Evolutionary conservation across 768 basidiomycete genomes (phyloP), one percentile per base, ranked within the genome.

Genomic region (Trametes meyenii): DNA sequence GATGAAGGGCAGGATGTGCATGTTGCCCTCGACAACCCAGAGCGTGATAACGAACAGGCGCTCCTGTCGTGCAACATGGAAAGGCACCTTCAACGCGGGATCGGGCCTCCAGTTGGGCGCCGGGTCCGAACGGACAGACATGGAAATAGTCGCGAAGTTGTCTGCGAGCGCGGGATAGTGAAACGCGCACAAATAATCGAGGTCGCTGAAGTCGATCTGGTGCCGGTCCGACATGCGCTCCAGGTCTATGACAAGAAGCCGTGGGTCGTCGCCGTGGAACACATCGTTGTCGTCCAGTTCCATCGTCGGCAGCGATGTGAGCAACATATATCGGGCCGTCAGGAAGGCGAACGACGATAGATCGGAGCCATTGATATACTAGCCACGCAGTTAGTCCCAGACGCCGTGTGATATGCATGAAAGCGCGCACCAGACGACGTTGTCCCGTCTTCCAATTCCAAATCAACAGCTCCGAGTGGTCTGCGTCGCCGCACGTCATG

Each of bases 401-500:
- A 35, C n/a, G 16, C 29, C 23, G 6, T 26, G 19, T 50, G 19
- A 35, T 14, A 36, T 33, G 14, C 16, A 17, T 11, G 14, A 12
- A n/a, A 21, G 26, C 0, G 75, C 82, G 75, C 66, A 89, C 87
- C 63, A 81, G 60, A 65, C 84, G 69, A 7, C 75, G 68, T 11
- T 70, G 65, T 6, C 85, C 85, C 4, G 81, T 84, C 67, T 82
- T 83, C 89, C 88, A 90, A 56, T 89, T 80, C 87, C 86, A 90
- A 21, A 87, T 73, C 23, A 81, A 72, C 13, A 89, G 69, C 64
- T 85, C 81, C 33, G 77, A 81, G 48, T 75, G 75, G 36, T 52
- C 38, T 17, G 57, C 60, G 40, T 73, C 75, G 10, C 60, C 59
- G 58, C 72, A 72, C 52, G 75, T 63, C 55, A 83, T 83, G 6